Percentiles rank a stretch among this genome's conserved stretches.
These are phyloP conservation scores for Cryphonectria naterciae DNA, from an alignment of 2,329 filamentous ascomycete species.

Conservation along the genomic window DNA sequence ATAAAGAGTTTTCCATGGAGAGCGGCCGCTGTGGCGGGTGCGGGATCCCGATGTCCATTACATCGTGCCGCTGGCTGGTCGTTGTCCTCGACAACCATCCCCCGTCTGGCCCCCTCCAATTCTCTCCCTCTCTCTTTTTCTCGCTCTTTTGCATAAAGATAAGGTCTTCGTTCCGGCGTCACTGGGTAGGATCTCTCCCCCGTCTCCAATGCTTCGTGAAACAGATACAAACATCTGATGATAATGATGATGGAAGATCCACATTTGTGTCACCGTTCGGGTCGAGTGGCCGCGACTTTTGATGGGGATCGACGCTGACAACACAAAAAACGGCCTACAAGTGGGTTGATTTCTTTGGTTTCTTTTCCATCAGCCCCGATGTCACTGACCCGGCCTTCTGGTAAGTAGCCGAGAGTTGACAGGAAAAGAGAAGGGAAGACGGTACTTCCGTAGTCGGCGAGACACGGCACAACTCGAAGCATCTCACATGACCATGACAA, in stretches of 20 bases:
- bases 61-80: slow-evolving; percentile 10
- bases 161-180: slow-evolving; percentile 20
- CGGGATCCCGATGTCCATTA: slow-evolving; percentile 11
- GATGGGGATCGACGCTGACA: slow-evolving; percentile 8
- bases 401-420: not conserved
- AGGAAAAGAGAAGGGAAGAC: not conserved
- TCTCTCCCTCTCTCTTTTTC: slow-evolving; percentile 6
- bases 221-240: slow-evolving; percentile 20
- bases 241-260: slow-evolving; percentile 12
- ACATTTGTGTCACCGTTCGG: slow-evolving; percentile 27
- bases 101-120: not conserved
- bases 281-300: slow-evolving; percentile 19
- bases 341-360: not conserved
- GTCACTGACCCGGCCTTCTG: slow-evolving; percentile 13
- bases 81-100: slow-evolving; percentile 11
- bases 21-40: slow-evolving; percentile 25
- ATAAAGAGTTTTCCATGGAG: slow-evolving; percentile 8
- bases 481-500: not conserved
- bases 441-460: not conserved
- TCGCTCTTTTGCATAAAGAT: slow-evolving; percentile 16
- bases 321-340: slow-evolving; percentile 1
- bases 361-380: not conserved
- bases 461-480: slow-evolving; percentile 3
- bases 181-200: slow-evolving; percentile 14
- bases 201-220: slow-evolving; percentile 22